Evolutionary conservation across 805 yeast genomes (phyloP), one percentile per base, ranked within the genome.

Genomic region (Saturnispora sekii): DNA sequence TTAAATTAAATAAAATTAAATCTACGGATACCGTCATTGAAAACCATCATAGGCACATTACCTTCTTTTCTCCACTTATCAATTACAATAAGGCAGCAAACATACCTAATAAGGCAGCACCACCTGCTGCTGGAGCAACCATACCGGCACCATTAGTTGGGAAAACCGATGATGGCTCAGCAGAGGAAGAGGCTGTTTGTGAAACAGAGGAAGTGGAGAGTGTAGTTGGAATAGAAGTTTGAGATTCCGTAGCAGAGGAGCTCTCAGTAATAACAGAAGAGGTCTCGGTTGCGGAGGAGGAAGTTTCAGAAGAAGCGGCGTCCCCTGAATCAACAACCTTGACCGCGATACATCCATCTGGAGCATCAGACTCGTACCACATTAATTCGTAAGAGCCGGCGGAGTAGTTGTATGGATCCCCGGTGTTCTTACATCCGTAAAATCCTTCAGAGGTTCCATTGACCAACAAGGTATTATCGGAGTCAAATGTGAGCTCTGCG

Each of bases 401-500:
- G 32, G 72, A 67, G 57, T 61, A 65, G n/a, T 48, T 35, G 61
- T 71, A 72, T 21, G 74, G 73, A 53, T 72, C 77, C 38, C 52
- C 53, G 47, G 66, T 61, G 61, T 70, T 64, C 64, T 61, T 67
- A 51, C 67, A 66, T 42, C 70, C 76, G 52, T 58, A 66, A 60
- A 70, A 68, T 21, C 58, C 58, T 26, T 50, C 51, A 21, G 61
- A 17, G 16, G 65, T 45, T 36, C 68, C 67, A 36, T 62, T 54
- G 44, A 60, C 58, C 12, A 47, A 40, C 40, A 70, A 54, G 14
- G 48, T 43, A 30, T 59, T 63, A 41, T 52, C 52, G 16, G 36
- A 38, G 29, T 45, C 50, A 35, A 58, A 54, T 3, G 53, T 32
- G 21, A 47, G 28, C 12, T 32, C 44, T 35, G 32, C 51, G 57